Percentiles rank a stretch among this genome's conserved stretches.
These are phyloP conservation scores for Phaeosphaeria sp. DNA, from an alignment of 2,329 filamentous ascomycete species.

Conservation along the genomic window DNA sequence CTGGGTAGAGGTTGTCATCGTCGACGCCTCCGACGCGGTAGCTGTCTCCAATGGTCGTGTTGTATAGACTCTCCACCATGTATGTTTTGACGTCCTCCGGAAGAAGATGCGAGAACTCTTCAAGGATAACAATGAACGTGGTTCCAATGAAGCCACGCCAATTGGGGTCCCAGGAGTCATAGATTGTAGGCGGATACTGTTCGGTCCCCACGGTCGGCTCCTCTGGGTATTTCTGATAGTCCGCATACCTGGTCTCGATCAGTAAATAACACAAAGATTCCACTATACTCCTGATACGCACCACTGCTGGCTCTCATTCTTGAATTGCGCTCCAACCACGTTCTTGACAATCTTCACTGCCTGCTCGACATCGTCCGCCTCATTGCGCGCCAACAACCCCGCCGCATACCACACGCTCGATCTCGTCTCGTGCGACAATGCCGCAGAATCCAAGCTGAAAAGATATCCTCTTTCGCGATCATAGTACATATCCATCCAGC, in stretches of 20 bases:
- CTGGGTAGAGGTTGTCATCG: constrained; percentile 67
- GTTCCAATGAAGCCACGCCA: constrained; percentile 70
- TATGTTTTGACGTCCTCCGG: constrained; percentile 48
- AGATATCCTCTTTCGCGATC: constrained; percentile 61
- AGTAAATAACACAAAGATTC: background rate
- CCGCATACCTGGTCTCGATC: constrained; percentile 49
- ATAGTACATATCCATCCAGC: constrained; percentile 63
- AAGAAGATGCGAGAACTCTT: constrained; percentile 63
- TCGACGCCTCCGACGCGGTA: constrained; percentile 68
- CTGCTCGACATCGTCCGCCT: constrained; percentile 56
- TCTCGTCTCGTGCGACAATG: constrained; percentile 64
- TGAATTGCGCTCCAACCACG: constrained; percentile 62
- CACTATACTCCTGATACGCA: constrained; percentile 36
- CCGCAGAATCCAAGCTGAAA: constrained; percentile 57
- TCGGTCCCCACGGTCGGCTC: constrained; percentile 63
- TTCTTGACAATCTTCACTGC: constrained; percentile 63
- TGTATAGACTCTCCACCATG: constrained; percentile 62
- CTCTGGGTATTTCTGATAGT: constrained; percentile 63
- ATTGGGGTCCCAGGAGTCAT: constrained; percentile 68
- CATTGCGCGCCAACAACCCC: constrained; percentile 64
- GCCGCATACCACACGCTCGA: constrained; percentile 66
- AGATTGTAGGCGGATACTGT: constrained; percentile 59
- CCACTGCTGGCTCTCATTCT: constrained; percentile 62
- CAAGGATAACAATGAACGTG: constrained; percentile 64
- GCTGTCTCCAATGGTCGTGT: constrained; percentile 64